These are phyloP conservation scores for Coemansia sp. DNA, from an alignment of 192 early-diverging fungal genomes.

Conservation along the genomic window DNA sequence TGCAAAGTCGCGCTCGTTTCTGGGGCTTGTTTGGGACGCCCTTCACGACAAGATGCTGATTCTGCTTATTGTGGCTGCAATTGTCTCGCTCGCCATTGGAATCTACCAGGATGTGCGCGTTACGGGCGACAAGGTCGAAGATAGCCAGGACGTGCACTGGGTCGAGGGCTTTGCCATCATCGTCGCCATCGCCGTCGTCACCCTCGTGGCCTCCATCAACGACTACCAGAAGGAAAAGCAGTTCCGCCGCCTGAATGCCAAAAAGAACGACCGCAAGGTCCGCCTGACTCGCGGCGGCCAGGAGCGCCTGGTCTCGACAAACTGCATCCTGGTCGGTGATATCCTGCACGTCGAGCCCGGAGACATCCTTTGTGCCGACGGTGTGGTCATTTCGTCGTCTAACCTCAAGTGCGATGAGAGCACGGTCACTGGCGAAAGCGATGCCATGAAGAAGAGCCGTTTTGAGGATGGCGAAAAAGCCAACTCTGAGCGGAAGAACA, in stretches of 20 bases:
- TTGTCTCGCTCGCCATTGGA: slow-evolving; percentile 74
- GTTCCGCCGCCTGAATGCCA: slow-evolving; percentile 79
- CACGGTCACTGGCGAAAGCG: slow-evolving; percentile 91
- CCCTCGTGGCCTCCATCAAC: slow-evolving; percentile 72
- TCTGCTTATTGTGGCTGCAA: slow-evolving; percentile 69
- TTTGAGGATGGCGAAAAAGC: slow-evolving; percentile 47
- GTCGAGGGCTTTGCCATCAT: slow-evolving; percentile 85
- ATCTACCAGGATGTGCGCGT: slow-evolving; percentile 74
- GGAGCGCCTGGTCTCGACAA: slow-evolving; percentile 65
- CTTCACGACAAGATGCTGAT: slow-evolving; percentile 82
- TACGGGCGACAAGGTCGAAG: slow-evolving; percentile 33
- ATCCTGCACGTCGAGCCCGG: slow-evolving; percentile 83
- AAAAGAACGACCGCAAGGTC: slow-evolving; percentile 79
- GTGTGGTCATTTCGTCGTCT: slow-evolving; percentile 74
- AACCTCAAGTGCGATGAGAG: slow-evolving; percentile 90
- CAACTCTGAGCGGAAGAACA: slow-evolving; percentile 28
- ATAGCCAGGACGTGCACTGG: slow-evolving; percentile 63
- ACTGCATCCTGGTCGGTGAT: slow-evolving; percentile 88
- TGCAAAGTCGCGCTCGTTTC: slow-evolving; percentile 64
- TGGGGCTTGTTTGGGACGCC: slow-evolving; percentile 76
- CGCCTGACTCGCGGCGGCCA: slow-evolving; percentile 71
- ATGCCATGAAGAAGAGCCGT: slow-evolving; percentile 76
- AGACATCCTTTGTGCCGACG: slow-evolving; percentile 91
- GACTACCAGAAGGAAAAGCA: slow-evolving; percentile 86
- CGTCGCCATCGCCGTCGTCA: slow-evolving; percentile 74